Conservation (phyloP, 129 eudicot genomes). For the Sambucus nigra region DNA sequence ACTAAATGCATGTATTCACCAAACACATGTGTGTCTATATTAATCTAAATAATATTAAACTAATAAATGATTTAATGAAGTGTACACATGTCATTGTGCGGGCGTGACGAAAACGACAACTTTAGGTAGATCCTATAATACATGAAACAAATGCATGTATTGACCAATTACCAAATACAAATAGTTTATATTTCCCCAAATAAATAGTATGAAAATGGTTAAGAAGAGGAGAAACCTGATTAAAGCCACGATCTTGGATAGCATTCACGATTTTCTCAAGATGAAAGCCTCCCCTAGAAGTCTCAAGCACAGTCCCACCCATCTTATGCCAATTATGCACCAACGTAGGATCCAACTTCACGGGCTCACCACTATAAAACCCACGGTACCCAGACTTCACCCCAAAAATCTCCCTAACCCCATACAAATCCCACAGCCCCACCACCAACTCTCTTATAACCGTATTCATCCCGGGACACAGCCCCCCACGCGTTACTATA, state of each 20-base stretch:
- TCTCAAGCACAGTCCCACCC: constrained; percentile 78
- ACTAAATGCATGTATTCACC: too few relatives aligned
- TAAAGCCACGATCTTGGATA: constrained; percentile 47
- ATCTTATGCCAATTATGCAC: constrained; percentile 65
- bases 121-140: too few relatives aligned
- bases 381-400: constrained; percentile 64
- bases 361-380: constrained; percentile 46
- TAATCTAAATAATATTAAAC: too few relatives aligned
- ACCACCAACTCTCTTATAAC: constrained; percentile 82
- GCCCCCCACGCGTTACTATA: constrained; percentile 85
- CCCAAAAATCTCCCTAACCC: constrained; percentile 54
- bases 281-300: constrained; percentile 88
- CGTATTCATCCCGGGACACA: constrained; percentile 78
- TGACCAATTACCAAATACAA: too few relatives aligned
- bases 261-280: constrained; percentile 57
- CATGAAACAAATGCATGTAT: too few relatives aligned
- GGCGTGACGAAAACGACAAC: too few relatives aligned
- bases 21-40: too few relatives aligned
- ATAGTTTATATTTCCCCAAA: too few relatives aligned
- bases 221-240: constrained; percentile 59
- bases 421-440: constrained; percentile 68
- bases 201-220: too few relatives aligned
- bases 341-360: constrained; percentile 50
- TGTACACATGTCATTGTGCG: too few relatives aligned
- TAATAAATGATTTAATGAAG: too few relatives aligned